Evolutionary conservation across 768 basidiomycete genomes (phyloP), one percentile per base, ranked within the genome.

Genomic region (Phallus indusiatus): DNA sequence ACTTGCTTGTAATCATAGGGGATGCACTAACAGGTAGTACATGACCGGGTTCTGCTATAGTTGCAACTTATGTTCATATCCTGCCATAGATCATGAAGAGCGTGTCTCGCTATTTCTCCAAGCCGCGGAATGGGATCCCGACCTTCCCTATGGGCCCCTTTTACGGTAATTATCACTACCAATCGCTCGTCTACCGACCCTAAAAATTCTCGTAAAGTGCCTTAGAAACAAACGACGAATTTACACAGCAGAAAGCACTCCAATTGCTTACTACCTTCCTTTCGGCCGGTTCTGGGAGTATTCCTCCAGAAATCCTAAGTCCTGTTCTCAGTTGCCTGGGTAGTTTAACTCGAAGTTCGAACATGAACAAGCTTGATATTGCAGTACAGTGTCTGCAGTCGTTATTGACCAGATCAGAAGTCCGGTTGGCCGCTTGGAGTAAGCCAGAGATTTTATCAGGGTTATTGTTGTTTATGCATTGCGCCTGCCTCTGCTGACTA

Each of bases 301-400:
- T 82, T 22, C 77, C 75, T 57, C 69, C 73, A 11, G 76, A 80
- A 20, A 78, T 85, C 50, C 71, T 89, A 20, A 75, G 76, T 34
- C 78, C 83, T 8, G 84, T 90, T 67, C 67, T 90, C 22, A 76
- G 67, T 60, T 76, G 75, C 18, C 78, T 91, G 17, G 77, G 86
- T 2, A 66, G 75, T 9, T 76, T 90, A 58, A 75, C 90, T 2
- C 81, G 84, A 72, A 78, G 82, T 18, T 70, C 74, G 24, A 49
- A 66, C 1, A 70, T 76, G 4, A 82, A 89, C 66, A 86, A 85
- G 66, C 88, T 88, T 47, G 95, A 97, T 69, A 81, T 96, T 34
- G 86, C 88, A 9, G 90, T 96, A 2, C 95, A 96, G 69, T 93
- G 90, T 66, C 78, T 97, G 4, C 91, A 93, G 69, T 84, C 86